Evolutionary conservation across 164 flowering plant genomes (phyloP).

Genomic region (Cinnamomum micranthum): DNA sequence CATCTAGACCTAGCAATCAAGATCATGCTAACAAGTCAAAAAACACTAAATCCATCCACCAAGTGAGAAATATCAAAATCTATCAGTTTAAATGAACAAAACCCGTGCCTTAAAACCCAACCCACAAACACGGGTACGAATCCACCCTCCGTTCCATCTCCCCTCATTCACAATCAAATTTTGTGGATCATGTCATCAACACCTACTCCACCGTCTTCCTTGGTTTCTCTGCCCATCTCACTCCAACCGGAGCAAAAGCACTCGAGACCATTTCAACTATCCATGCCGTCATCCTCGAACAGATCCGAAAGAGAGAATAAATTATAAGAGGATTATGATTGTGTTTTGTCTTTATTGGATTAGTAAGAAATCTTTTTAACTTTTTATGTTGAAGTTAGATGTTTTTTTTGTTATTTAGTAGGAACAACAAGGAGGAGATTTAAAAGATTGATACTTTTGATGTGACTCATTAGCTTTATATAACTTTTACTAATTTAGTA

Average conservation of each 20-base stretch:
- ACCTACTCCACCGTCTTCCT: constrained; percentile 67
- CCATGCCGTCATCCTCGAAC: constrained; percentile 66
- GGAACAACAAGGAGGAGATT: too few relatives aligned
- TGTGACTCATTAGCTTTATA: too few relatives aligned
- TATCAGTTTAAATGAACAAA: constrained; percentile 6
- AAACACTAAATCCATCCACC: neutral
- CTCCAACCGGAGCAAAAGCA: constrained; percentile 33
- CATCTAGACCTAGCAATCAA: neutral
- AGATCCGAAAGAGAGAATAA: constrained; percentile 35
- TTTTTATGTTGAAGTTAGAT: too few relatives aligned
- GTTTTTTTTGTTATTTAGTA: too few relatives aligned
- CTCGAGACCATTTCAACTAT: constrained; percentile 40
- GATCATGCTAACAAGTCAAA: neutral
- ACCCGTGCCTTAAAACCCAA: constrained; percentile 12
- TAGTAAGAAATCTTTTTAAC: too few relatives aligned
- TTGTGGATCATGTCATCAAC: constrained; percentile 39
- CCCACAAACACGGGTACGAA: constrained; percentile 78
- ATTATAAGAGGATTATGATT: too few relatives aligned
- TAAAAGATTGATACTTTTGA: too few relatives aligned
- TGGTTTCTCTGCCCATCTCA: constrained; percentile 75
- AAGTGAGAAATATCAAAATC: neutral
- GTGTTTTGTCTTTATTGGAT: too few relatives aligned
- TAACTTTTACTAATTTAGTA: too few relatives aligned
- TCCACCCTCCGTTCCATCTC: constrained; percentile 52
- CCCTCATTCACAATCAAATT: neutral